phyloP scores from a whole-genome alignment of 495 filamentous ascomycete species.

The Thermothielavioides terrestris region DNA sequence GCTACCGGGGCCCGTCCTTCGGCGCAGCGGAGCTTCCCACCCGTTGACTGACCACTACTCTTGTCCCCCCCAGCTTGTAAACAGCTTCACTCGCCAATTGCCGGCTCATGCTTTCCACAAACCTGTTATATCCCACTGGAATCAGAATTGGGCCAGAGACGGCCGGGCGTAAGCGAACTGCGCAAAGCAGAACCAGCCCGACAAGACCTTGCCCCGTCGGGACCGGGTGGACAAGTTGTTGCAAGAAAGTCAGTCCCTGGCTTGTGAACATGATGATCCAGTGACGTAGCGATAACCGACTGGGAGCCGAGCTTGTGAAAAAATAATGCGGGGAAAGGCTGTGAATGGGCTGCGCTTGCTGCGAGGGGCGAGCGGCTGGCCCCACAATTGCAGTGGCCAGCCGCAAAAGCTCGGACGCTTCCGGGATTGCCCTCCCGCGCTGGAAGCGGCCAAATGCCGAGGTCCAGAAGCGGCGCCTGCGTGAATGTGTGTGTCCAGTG shows the following conservation, averaged over 20 bases:
- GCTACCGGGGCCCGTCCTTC: slow-evolving; percentile 9
- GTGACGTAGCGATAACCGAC: slow-evolving; percentile 35
- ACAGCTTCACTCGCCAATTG: neutral
- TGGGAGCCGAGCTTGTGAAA: slow-evolving; percentile 46
- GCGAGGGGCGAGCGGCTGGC: slow-evolving; percentile 4
- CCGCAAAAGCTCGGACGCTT: slow-evolving; percentile 23
- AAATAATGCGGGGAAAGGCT: slow-evolving; percentile 40
- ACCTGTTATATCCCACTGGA: too few relatives aligned
- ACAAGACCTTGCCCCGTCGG: too few relatives aligned
- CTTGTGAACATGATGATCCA: slow-evolving; percentile 27
- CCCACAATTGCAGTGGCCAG: slow-evolving; percentile 6
- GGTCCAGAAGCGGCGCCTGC: too few relatives aligned
- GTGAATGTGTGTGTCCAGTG: too few relatives aligned
- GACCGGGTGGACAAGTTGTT: too few relatives aligned
- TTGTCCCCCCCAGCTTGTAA: neutral
- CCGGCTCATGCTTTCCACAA: too few relatives aligned
- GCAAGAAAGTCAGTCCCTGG: slow-evolving; percentile 2
- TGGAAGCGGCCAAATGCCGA: slow-evolving; percentile 14
- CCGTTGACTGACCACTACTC: neutral
- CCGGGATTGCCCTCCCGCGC: slow-evolving; percentile 13
- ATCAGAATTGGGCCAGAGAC: neutral
- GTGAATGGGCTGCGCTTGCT: too few relatives aligned
- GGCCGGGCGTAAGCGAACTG: too few relatives aligned
- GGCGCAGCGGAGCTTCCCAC: slow-evolving; percentile 12
- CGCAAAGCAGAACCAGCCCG: too few relatives aligned